These are phyloP conservation scores for Bruguiera parviflora DNA, from an alignment of 345 rosid species.

Conservation along the genomic window DNA sequence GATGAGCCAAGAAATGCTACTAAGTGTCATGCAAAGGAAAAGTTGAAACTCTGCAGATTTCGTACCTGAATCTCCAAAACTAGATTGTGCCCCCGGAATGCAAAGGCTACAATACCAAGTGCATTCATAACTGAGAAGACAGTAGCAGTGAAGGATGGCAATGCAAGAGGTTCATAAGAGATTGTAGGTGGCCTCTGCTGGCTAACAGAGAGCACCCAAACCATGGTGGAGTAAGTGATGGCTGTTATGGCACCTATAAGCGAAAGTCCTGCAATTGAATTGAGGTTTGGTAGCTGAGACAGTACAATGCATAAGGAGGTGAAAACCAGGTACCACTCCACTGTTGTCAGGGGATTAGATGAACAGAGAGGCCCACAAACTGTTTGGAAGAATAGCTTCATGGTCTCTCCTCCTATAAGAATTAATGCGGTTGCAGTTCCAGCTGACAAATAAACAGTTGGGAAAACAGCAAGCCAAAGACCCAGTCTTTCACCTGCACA, in stretches of 20 bases:
- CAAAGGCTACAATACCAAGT: conserved; percentile 90
- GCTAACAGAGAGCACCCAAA: conserved; percentile 95
- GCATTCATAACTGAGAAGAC: conserved; percentile 79
- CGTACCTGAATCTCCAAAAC: conserved; percentile 89
- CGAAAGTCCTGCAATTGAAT: conserved; percentile 92
- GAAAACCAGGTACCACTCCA: conserved; percentile 96
- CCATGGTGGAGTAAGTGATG: conserved; percentile 87
- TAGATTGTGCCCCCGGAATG: conserved; percentile 90
- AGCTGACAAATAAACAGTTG: conserved; percentile 89
- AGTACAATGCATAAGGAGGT: conserved; percentile 88
- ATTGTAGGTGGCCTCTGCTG: conserved; percentile 74
- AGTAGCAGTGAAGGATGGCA: conserved; percentile 57
- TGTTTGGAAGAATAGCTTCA: conserved; percentile 89
- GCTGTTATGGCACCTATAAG: conserved; percentile 93
- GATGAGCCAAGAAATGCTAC: background rate
- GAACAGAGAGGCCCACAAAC: conserved; percentile 89
- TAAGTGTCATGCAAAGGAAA: background rate
- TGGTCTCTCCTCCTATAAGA: conserved; percentile 89
- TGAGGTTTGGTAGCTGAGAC: conserved; percentile 97
- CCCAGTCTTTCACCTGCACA: conserved; percentile 81
- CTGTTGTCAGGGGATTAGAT: conserved; percentile 85
- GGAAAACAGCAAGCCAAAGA: conserved; percentile 90
- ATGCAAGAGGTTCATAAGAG: conserved; percentile 68
- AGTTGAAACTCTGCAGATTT: background rate
- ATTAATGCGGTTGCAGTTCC: conserved; percentile 94